Evolutionary conservation across 192 early-diverging fungal species (phyloP).

Genomic region (Coemansia sp.): DNA sequence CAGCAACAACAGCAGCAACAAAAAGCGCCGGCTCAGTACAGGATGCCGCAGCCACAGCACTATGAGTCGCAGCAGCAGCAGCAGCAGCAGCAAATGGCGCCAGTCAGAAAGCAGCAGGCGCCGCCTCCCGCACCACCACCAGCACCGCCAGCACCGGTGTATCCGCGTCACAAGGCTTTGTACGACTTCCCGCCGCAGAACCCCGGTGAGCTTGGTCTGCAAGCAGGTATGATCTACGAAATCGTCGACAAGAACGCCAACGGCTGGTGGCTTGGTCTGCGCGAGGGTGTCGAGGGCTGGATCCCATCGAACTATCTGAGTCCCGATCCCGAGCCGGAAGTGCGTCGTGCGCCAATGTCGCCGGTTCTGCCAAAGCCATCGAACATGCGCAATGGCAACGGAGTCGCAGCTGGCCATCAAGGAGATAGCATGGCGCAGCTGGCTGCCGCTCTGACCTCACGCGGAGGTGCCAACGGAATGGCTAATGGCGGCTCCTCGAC

Average conservation of each 20-base stretch:
- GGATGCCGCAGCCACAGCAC: conserved; percentile 6
- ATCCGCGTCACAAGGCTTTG: conserved; percentile 64
- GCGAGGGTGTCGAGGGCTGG: conserved; percentile 68
- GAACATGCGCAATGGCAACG: conserved; percentile 24
- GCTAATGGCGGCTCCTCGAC: conserved; percentile 15
- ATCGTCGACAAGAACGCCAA: conserved; percentile 65
- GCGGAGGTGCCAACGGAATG: conserved; percentile 17
- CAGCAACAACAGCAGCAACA: conserved; percentile 21
- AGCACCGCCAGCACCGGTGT: conserved; percentile 51
- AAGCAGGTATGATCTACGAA: conserved; percentile 66
- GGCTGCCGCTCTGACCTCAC: conserved; percentile 47
- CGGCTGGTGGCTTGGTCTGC: conserved; percentile 59
- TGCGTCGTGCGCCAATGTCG: conserved; percentile 17
- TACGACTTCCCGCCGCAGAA: conserved; percentile 68
- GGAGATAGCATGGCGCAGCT: conserved; percentile 45
- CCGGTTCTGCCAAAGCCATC: conserved; percentile 31
- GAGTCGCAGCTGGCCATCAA: conserved; percentile 9
- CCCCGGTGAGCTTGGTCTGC: conserved; percentile 65
- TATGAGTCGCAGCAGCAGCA: conserved; percentile 7
- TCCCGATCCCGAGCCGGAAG: conserved; percentile 63
- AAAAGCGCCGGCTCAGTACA: not conserved
- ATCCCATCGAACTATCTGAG: conserved; percentile 78
- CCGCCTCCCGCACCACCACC: conserved; percentile 61
- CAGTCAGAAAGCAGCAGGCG: conserved; percentile 2
- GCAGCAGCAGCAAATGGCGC: conserved; percentile 15